Evolutionary conservation across 345 rosid species (phyloP), one percentile per base, ranked within the genome.

Genomic region (Murraya koenigii): DNA sequence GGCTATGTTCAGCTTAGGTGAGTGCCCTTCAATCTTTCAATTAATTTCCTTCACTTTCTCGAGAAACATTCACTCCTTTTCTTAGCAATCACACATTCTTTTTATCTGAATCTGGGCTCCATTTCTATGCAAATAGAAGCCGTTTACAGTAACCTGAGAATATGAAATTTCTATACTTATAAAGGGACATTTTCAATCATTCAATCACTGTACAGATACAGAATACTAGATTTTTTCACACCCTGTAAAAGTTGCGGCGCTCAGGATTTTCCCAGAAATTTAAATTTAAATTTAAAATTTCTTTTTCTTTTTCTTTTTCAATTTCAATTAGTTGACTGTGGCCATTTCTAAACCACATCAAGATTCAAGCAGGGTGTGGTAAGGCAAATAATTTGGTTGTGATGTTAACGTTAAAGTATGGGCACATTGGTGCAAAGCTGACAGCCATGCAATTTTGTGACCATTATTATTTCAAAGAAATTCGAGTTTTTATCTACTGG

Each of bases 1-100:
- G 99, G 99, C 99, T 71, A 95, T 95, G 99, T 95, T 95, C 88
- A 95, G 99, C 83, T 91, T 95, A 67, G 99, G 99, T 93, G 81
- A 85, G 92, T 82, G 55, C 13, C 28, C 36, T 56, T 59, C 25
- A 52, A 25, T 49, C 5, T 49, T 74, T 6, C 17, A 8, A 14
- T n/a, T 44, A 8, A 14, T n/a, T 44, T 55, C 73, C 66, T 65
- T 23, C 33, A 72, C 55, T 55, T 35, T 56, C 52, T 65, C n/a
- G 23, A 68, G 54, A 69, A 58, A 52, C 15, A 69, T 38, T 28
- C 38, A 17, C 22, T 69, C 73, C 44, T 69, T 25, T 44, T 9
- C n/a, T 69, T 14, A 2, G 30, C 6, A 65, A 39, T 11, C 28
- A n/a, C 28, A 59, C 30, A 59, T 32, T 64, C 68, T 33, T 44